Conservation (phyloP, 495 filamentous ascomycete genomes). For the Hyaloscypha hepaticicola region DNA sequence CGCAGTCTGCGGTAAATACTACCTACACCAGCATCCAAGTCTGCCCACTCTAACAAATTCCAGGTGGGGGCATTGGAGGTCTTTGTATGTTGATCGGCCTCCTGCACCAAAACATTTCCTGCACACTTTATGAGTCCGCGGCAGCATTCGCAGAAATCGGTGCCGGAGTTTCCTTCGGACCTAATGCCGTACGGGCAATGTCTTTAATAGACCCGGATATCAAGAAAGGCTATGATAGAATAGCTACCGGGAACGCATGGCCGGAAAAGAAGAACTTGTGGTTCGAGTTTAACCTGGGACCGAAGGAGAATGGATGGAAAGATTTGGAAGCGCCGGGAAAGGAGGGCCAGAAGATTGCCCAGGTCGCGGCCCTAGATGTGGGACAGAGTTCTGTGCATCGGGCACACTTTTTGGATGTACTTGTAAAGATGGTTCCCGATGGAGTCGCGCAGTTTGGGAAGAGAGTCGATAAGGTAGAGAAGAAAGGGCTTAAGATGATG, state of each 20-base stretch:
- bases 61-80: constrained; percentile 30
- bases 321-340: constrained; percentile 24
- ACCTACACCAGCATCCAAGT: neutral
- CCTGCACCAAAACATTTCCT: constrained; percentile 28
- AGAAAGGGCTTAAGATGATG: constrained; percentile 25
- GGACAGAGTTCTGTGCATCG: constrained; percentile 45
- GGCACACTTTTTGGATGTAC: constrained; percentile 58
- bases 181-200: constrained; percentile 60
- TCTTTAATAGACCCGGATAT: constrained; percentile 48
- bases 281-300: constrained; percentile 33
- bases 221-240: constrained; percentile 36
- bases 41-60: neutral
- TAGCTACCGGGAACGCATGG: constrained; percentile 28
- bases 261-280: constrained; percentile 26
- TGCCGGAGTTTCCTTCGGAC: constrained; percentile 60
- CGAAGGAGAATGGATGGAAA: constrained; percentile 19
- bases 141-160: constrained; percentile 45
- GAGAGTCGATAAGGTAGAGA: constrained; percentile 25
- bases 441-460: constrained; percentile 47
- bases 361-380: constrained; percentile 31
- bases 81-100: constrained; percentile 28
- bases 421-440: constrained; percentile 54
- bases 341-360: constrained; percentile 22
- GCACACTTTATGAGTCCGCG: constrained; percentile 28
- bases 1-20: constrained; percentile 27